Conservation (phyloP, 352 stramenopile genomes). For the Globisporangium mamillatum region DNA sequence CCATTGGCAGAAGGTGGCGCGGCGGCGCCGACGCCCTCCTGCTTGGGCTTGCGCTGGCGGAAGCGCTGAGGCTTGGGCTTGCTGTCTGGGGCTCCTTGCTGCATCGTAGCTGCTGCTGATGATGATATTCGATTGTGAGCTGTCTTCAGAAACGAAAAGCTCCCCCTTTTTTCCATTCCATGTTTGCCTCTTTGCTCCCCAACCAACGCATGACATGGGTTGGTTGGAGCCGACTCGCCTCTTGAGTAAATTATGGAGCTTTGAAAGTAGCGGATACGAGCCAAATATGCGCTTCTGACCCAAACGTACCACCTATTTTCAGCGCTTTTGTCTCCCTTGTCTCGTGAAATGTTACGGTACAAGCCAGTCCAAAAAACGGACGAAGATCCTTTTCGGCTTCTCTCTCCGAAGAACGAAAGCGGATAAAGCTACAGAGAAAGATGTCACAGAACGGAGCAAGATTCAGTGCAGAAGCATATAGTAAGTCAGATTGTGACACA, state of each 20-base stretch:
- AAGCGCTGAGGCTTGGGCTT: slow-evolving; percentile 11
- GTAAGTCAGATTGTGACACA: not conserved
- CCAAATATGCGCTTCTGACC: not conserved
- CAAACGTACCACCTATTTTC: not conserved
- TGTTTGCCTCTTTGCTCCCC: not conserved
- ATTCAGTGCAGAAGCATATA: not conserved
- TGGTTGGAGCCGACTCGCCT: not conserved
- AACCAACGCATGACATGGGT: slow-evolving; percentile 3
- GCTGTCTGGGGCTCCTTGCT: slow-evolving; percentile 8
- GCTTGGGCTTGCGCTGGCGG: slow-evolving; percentile 14
- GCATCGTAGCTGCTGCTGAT: not conserved
- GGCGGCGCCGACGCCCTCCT: not conserved
- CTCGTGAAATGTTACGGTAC: not conserved
- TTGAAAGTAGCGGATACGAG: not conserved
- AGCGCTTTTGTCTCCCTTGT: not conserved
- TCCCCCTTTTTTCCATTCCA: not conserved
- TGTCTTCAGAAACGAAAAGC: not conserved
- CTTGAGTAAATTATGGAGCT: slow-evolving; percentile 2
- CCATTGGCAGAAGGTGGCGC: not conserved
- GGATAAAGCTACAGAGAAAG: not conserved
- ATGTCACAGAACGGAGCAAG: not conserved
- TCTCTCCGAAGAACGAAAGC: not conserved
- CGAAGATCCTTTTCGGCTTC: not conserved
- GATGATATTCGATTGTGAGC: slow-evolving; percentile 9
- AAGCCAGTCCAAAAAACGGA: not conserved